phyloP scores from a whole-genome alignment of 2,329 filamentous ascomycete genomes.

The Catunica adiposa region DNA sequence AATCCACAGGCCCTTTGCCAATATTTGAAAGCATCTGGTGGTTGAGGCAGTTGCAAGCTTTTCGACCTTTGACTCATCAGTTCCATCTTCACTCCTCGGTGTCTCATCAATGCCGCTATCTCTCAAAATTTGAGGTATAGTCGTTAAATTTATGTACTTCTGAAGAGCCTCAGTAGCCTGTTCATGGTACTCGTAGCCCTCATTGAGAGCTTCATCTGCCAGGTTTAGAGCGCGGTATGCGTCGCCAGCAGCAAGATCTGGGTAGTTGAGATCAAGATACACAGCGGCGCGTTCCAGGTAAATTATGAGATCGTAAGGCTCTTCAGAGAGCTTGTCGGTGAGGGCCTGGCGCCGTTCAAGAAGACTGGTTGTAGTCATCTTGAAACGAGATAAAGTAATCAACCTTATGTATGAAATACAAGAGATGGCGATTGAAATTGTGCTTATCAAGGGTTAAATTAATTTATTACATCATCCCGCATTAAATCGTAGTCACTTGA shows the following conservation, averaged over 20 bases:
- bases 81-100: neutral
- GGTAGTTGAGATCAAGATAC: slow-evolving; percentile 63
- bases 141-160: slow-evolving; percentile 19
- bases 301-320: slow-evolving; percentile 45
- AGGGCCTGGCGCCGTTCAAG: slow-evolving; percentile 38
- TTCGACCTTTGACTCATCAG: neutral
- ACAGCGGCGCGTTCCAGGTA: slow-evolving; percentile 54
- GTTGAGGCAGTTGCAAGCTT: slow-evolving; percentile 25
- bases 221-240: slow-evolving; percentile 82
- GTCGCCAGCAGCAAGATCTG: slow-evolving; percentile 77
- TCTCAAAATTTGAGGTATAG: slow-evolving; percentile 30
- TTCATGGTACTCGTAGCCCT: slow-evolving; percentile 70
- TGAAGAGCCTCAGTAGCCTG: slow-evolving; percentile 39
- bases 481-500: too few species aligned
- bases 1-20: slow-evolving; percentile 41
- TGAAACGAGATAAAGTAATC: neutral
- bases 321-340: slow-evolving; percentile 35
- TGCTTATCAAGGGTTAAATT: too few species aligned
- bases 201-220: slow-evolving; percentile 62
- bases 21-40: slow-evolving; percentile 40
- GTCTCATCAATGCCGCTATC: slow-evolving; percentile 27
- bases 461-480: too few species aligned
- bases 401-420: neutral
- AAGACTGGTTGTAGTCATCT: slow-evolving; percentile 19
- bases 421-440: too few species aligned